Evolutionary conservation across 768 basidiomycete species (phyloP), one percentile per base, ranked within the genome.

Genomic region (Roridomyces roridus): DNA sequence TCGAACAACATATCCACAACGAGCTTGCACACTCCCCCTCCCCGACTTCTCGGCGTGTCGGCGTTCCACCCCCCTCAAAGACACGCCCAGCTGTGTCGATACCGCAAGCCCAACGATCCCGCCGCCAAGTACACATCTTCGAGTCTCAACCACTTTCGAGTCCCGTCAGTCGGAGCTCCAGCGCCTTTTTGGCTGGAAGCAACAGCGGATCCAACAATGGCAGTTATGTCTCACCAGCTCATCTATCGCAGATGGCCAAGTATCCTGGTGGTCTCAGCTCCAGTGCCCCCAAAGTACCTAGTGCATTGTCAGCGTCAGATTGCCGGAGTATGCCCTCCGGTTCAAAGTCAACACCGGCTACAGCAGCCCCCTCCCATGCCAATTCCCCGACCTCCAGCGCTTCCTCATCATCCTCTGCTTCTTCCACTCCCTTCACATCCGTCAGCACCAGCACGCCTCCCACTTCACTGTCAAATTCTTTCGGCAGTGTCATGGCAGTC

Each of bases 11-110:
- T 66, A 92, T 93, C 51, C 75, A 82, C 60, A 78, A 78, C 24
- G 88, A 92, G 70, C 80, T 92, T 18, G 82, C 84, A 3, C 73
- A 74, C 34, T 89, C 87, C 3, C 87, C 88, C 6, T 80, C 84
- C 17, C 90, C 90, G 18, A 88, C 88, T 9, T 91, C 89, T 21
- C 86, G 88, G 63, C 86, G 90, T 40, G 91, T 96, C 18, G 90
- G 87, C 26, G 85, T 96, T 0, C 93, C 94, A 8, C 74, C 82
- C 25, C 85, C 87, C 15, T 85, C 85, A 48, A 87, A 81, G 72
- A 79, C 77, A 49, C 87, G 82, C 42, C 73, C 83, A 23, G 84
- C 85, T 35, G 83, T 87, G 53, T 79, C 81, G 28, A 89, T 85
- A 63, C 87, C 84, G 41, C 80, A 76, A 44, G 79, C 78, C 39